A percentile compares a stretch with the other conserved stretches of the same genome.
phyloP scores from a whole-genome alignment of 768 basidiomycete species.

The Lactarius quietus region DNA sequence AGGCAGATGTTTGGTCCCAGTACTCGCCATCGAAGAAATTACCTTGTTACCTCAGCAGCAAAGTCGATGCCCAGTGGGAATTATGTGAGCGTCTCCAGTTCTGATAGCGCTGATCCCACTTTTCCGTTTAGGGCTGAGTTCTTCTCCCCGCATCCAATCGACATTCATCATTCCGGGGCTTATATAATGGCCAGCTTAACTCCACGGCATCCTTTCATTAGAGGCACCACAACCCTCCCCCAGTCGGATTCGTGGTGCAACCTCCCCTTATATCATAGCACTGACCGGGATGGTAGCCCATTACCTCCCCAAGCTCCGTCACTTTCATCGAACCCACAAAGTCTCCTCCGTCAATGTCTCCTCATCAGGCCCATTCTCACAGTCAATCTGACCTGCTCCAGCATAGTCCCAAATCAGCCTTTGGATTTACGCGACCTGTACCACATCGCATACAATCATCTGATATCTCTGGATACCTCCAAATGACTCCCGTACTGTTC shows the following conservation, averaged over 20 bases:
- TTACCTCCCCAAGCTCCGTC: too few relatives aligned
- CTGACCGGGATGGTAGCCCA: too few relatives aligned
- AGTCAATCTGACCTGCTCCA: slow-evolving; percentile 18
- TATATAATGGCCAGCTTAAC: slow-evolving; percentile 20
- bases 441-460: slow-evolving; percentile 15
- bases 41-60: too few relatives aligned
- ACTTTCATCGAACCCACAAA: too few relatives aligned
- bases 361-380: slow-evolving; percentile 12
- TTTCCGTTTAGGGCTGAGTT: slow-evolving; percentile 18
- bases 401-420: slow-evolving; percentile 12
- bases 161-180: slow-evolving; percentile 17
- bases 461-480: slow-evolving; percentile 16
- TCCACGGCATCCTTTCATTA: slow-evolving; percentile 26
- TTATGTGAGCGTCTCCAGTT: too few relatives aligned
- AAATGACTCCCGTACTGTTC: slow-evolving; percentile 19
- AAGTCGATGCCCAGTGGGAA: too few relatives aligned
- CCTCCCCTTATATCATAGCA: too few relatives aligned
- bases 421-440: slow-evolving; percentile 21
- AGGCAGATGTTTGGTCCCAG: too few relatives aligned
- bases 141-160: slow-evolving; percentile 25
- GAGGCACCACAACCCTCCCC: too few relatives aligned
- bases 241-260: too few relatives aligned
- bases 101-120: slow-evolving; percentile 3
- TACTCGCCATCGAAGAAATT: too few relatives aligned
- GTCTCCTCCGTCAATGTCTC: too few relatives aligned